Conservation (phyloP, 495 filamentous ascomycete genomes). For the Cercophora newfieldiana region DNA sequence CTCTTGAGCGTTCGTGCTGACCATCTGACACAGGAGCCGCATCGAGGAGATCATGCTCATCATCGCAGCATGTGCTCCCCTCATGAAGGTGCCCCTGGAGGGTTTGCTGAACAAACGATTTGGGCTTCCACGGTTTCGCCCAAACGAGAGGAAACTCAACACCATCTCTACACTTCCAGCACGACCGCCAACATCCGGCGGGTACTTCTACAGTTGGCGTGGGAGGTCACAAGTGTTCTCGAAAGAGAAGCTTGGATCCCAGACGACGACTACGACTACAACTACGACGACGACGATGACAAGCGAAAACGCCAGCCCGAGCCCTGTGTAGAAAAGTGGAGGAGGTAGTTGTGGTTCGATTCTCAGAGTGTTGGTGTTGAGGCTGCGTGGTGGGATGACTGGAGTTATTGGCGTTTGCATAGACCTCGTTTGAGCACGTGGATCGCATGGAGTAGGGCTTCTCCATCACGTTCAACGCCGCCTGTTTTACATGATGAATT, state of each 20-base stretch:
- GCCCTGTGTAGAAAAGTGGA: not conserved
- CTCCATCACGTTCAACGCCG: too few relatives aligned
- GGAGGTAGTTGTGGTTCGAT: too few relatives aligned
- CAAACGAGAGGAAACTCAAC: not conserved
- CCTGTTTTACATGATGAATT: too few relatives aligned
- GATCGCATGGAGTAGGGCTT: too few relatives aligned
- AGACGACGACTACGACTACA: too few relatives aligned
- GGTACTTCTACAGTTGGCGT: not conserved
- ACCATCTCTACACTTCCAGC: not conserved
- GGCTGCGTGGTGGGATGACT: too few relatives aligned
- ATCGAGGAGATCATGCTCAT: slow-evolving; percentile 11
- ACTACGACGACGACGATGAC: not conserved
- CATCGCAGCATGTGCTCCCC: slow-evolving; percentile 13
- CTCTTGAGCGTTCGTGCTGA: not conserved
- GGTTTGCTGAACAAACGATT: not conserved
- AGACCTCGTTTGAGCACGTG: too few relatives aligned
- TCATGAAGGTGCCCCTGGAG: slow-evolving; percentile 10
- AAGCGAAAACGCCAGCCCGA: not conserved
- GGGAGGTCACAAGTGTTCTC: not conserved
- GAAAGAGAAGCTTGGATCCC: too few relatives aligned
- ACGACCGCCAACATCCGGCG: not conserved
- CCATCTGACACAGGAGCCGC: not conserved
- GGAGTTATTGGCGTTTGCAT: too few relatives aligned
- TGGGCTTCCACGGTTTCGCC: slow-evolving; percentile 4
- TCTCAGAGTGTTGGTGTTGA: too few relatives aligned